Conservation (phyloP, 768 basidiomycete genomes). For the Leccinellum luteum region DNA sequence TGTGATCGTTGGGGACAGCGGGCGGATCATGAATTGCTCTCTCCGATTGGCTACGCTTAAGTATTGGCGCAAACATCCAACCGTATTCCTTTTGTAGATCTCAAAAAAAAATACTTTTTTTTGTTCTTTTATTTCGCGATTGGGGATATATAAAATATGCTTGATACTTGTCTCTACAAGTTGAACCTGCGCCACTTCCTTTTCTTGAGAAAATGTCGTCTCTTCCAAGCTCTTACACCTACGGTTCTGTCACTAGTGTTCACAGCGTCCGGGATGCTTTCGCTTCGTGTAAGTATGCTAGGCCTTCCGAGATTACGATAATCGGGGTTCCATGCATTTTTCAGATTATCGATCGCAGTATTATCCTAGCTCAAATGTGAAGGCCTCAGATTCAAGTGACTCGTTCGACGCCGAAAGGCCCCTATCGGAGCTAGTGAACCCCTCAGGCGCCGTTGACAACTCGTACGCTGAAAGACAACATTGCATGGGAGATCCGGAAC, state of each 20-base stretch:
- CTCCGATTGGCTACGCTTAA: constrained; percentile 9
- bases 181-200: not conserved
- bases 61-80: not conserved
- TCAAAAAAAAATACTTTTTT: not conserved
- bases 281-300: constrained; percentile 49
- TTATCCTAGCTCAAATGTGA: constrained; percentile 58
- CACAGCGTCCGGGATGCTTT: constrained; percentile 55
- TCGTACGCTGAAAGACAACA: constrained; percentile 9
- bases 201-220: constrained; percentile 42
- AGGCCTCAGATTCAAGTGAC: constrained; percentile 42
- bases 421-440: constrained; percentile 2
- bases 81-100: not conserved
- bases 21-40: constrained; percentile 8
- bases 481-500: not conserved
- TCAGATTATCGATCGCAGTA: constrained; percentile 70
- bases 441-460: not conserved
- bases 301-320: not conserved
- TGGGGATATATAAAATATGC: constrained; percentile 1
- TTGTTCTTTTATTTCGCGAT: not conserved
- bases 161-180: not conserved
- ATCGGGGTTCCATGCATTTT: constrained; percentile 5
- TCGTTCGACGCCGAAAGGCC: constrained; percentile 34
- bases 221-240: constrained; percentile 41
- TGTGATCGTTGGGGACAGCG: not conserved
- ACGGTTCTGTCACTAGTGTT: constrained; percentile 48